phyloP scores from a whole-genome alignment of 345 rosid species.

The Arabidopsis arenosa region DNA sequence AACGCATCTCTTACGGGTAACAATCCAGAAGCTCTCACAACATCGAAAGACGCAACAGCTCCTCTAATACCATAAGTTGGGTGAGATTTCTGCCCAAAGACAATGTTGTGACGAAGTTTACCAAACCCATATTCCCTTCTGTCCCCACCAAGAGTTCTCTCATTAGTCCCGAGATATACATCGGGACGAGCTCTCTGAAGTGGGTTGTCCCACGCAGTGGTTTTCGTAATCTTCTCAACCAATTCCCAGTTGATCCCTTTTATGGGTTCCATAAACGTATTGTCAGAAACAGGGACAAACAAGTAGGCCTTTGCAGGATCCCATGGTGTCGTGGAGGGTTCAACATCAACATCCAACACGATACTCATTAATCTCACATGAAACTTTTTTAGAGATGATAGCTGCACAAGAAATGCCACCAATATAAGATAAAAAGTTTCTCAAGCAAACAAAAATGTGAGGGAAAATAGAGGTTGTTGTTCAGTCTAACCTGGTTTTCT shows the following conservation, averaged over 20 bases:
- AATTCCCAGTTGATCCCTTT: conserved; percentile 87
- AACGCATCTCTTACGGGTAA: conserved; percentile 64
- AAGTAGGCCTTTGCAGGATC: conserved; percentile 98
- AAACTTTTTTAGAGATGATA: conserved; percentile 87
- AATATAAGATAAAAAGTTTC: conserved; percentile 15
- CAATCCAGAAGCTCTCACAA: conserved; percentile 92
- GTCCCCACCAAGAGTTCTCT: conserved; percentile 98
- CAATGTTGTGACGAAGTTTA: conserved; percentile 90
- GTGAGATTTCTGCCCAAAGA: conserved; percentile 84
- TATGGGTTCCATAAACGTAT: conserved; percentile 64
- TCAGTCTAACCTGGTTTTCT: conserved; percentile 74
- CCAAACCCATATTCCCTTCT: conserved; percentile 98
- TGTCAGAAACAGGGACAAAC: conserved; percentile 90
- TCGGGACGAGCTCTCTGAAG: conserved; percentile 98
- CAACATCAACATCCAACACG: conserved; percentile 98
- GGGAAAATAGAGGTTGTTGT: not conserved
- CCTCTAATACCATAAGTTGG: conserved; percentile 99
- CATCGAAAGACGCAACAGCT: conserved; percentile 91
- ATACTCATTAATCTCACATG: conserved; percentile 99
- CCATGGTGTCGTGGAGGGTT: conserved; percentile 99
- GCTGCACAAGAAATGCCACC: conserved; percentile 58
- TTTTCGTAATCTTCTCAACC: conserved; percentile 62
- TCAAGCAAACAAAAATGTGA: conserved; percentile 26
- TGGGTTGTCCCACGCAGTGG: conserved; percentile 89
- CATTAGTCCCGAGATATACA: conserved; percentile 97